phyloP scores from a whole-genome alignment of 495 filamentous ascomycete genomes.

The Bryoglossum gracile region DNA sequence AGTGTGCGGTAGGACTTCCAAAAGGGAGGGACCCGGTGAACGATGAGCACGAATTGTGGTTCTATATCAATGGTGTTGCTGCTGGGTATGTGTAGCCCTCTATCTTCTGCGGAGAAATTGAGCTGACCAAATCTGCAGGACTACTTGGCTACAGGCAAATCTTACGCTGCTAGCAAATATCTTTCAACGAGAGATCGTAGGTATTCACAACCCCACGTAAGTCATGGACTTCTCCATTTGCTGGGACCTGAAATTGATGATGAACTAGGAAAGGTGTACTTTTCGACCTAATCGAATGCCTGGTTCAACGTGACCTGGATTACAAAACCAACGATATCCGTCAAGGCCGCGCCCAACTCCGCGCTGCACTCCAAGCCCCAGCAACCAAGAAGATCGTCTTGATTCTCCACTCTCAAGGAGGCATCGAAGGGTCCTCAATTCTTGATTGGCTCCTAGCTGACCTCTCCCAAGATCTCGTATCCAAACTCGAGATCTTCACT shows the following conservation, averaged over 20 bases:
- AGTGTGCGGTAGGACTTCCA: conserved; percentile 23
- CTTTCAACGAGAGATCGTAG: conserved; percentile 65
- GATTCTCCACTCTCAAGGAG: conserved; percentile 75
- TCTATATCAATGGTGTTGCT: conserved; percentile 65
- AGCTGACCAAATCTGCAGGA: conserved; percentile 27
- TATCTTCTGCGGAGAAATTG: background rate
- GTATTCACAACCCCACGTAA: conserved; percentile 69
- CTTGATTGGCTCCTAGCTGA: conserved; percentile 75
- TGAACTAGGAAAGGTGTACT: conserved; percentile 46
- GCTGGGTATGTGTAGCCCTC: conserved; percentile 3
- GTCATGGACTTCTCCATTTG: background rate
- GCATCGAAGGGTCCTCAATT: conserved; percentile 63
- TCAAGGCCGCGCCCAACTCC: conserved; percentile 30
- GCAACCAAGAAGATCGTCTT: conserved; percentile 58
- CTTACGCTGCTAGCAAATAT: conserved; percentile 62
- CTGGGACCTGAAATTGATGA: background rate
- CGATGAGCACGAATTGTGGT: conserved; percentile 53
- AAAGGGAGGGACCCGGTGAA: conserved; percentile 31
- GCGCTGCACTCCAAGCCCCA: conserved; percentile 4
- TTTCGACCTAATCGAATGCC: conserved; percentile 67
- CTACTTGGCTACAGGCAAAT: conserved; percentile 56
- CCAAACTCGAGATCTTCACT: conserved; percentile 73
- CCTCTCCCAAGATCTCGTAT: conserved; percentile 54
- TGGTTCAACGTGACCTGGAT: conserved; percentile 66
- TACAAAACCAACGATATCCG: conserved; percentile 70